phyloP scores from a whole-genome alignment of 139 green algal genomes.

The Pleodorina starrii region DNA sequence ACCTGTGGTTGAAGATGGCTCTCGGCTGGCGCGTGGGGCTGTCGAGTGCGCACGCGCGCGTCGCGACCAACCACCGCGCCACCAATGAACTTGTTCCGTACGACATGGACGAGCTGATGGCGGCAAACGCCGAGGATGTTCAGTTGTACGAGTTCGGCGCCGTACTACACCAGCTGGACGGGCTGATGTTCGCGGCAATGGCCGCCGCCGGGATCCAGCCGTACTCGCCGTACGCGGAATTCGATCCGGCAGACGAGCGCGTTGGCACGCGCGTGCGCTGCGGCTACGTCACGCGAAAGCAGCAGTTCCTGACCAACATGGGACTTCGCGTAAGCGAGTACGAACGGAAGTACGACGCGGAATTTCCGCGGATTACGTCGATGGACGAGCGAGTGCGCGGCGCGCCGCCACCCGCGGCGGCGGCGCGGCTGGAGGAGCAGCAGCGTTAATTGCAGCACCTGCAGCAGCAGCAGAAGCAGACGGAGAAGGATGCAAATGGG shows the following conservation, averaged over 20 bases:
- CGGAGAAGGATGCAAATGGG: too few species aligned
- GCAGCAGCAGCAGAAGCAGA: not conserved
- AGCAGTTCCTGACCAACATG: not conserved
- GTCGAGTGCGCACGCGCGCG: not conserved
- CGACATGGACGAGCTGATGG: constrained; percentile 23
- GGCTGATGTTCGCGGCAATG: constrained; percentile 12
- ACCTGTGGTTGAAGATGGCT: constrained; percentile 19
- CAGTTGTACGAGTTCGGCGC: constrained; percentile 29
- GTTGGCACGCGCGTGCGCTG: constrained; percentile 5
- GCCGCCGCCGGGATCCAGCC: constrained; percentile 6
- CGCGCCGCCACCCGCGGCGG: too few species aligned
- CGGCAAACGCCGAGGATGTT: constrained; percentile 10
- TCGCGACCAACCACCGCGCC: not conserved
- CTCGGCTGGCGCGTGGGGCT: constrained; percentile 41
- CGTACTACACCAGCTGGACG: constrained; percentile 27
- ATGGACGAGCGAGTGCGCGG: constrained; percentile 8
- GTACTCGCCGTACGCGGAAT: not conserved
- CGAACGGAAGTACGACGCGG: not conserved
- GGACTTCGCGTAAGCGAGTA: not conserved
- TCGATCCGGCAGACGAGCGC: not conserved
- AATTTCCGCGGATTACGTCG: not conserved
- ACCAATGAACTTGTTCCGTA: not conserved
- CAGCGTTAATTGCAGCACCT: not conserved
- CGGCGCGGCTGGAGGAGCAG: not conserved
- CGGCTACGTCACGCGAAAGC: constrained; percentile 26